These are phyloP conservation scores for Hypoxylon sp. DNA, from an alignment of 2,329 filamentous ascomycete species.

Conservation along the genomic window DNA sequence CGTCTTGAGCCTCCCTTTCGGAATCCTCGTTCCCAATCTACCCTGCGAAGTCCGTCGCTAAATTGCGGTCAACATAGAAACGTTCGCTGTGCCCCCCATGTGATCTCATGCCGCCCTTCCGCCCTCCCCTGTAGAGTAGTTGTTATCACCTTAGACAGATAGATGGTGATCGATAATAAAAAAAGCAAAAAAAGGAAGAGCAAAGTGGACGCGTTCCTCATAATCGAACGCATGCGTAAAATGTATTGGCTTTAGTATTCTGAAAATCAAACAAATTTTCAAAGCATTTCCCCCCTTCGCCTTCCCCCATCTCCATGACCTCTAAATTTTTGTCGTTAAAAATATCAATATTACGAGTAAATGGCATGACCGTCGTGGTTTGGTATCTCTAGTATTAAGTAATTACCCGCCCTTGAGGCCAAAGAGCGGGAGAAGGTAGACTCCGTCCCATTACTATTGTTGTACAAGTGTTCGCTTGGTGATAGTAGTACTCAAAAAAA, in stretches of 20 bases:
- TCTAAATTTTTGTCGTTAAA: conserved; percentile 52
- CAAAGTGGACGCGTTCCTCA: conserved; percentile 41
- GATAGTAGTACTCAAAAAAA: conserved; percentile 40
- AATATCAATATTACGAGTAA: conserved; percentile 47
- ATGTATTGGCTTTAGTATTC: conserved; percentile 51
- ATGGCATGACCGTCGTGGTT: conserved; percentile 49
- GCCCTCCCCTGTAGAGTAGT: conserved; percentile 20
- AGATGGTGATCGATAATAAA: conserved; percentile 24
- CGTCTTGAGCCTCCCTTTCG: conserved; percentile 38
- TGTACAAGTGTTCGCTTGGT: conserved; percentile 47
- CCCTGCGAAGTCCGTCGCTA: conserved; percentile 41
- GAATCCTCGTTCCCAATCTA: conserved; percentile 44
- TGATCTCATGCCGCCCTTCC: conserved; percentile 16
- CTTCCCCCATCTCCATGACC: conserved; percentile 43
- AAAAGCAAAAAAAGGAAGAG: conserved; percentile 24
- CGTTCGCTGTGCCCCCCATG: conserved; percentile 17
- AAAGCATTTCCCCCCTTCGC: conserved; percentile 33
- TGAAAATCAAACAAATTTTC: conserved; percentile 40
- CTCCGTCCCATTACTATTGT: conserved; percentile 47
- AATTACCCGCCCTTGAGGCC: conserved; percentile 41
- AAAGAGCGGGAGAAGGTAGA: conserved; percentile 40
- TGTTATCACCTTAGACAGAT: conserved; percentile 33
- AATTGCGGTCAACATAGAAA: conserved; percentile 46
- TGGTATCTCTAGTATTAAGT: conserved; percentile 51
- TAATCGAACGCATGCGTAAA: conserved; percentile 47